Percentiles rank a stretch among this genome's conserved stretches.
Evolutionary conservation across 805 yeast species (phyloP).

Genomic region (Barnettozyma botsteinii): DNA sequence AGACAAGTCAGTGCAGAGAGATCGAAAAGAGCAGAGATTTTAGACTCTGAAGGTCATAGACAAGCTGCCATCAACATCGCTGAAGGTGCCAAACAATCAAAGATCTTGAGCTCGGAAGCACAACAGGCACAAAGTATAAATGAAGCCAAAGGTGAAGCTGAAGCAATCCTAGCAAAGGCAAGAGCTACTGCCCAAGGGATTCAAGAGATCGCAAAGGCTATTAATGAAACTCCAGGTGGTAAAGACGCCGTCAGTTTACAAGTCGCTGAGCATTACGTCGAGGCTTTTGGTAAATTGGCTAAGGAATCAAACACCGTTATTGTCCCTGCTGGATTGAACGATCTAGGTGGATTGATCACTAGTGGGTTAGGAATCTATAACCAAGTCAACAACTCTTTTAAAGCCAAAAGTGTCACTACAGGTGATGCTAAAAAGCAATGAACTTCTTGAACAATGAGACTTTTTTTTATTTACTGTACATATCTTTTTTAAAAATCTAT

Average conservation of each 20-base stretch:
- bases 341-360: constrained; percentile 68
- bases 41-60: constrained; percentile 80
- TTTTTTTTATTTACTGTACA: not conserved
- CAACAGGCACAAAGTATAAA: constrained; percentile 55
- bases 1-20: constrained; percentile 85
- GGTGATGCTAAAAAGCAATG: constrained; percentile 5
- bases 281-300: constrained; percentile 75
- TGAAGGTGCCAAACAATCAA: constrained; percentile 71
- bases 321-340: constrained; percentile 70
- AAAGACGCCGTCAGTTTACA: constrained; percentile 70
- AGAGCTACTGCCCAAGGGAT: constrained; percentile 73
- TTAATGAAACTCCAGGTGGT: constrained; percentile 63
- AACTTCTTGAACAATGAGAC: constrained; percentile 1
- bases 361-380: constrained; percentile 71
- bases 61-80: constrained; percentile 77
- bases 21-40: constrained; percentile 79
- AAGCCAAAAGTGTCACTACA: not conserved
- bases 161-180: constrained; percentile 59
- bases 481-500: not conserved
- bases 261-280: constrained; percentile 79
- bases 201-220: constrained; percentile 57
- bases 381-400: constrained; percentile 34
- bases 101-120: constrained; percentile 74
- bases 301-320: constrained; percentile 76
- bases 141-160: constrained; percentile 68